Evolutionary conservation across 352 stramenopile genomes (phyloP), one percentile per base, ranked within the genome.

Genomic region (Phytopythium mirpurense): DNA sequence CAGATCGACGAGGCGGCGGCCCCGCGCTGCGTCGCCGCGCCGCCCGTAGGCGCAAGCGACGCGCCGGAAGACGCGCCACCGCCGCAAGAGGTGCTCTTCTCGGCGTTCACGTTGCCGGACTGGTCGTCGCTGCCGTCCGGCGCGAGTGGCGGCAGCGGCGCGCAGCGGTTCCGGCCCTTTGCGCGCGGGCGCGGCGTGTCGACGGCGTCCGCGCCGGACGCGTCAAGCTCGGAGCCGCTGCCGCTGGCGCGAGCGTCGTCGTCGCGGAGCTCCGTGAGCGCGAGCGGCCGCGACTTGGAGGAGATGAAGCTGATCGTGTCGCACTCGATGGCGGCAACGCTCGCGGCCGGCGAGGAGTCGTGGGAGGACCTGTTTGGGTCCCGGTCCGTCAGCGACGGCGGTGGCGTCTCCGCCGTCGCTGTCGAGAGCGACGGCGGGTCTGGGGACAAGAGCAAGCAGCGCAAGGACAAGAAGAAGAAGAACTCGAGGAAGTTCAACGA

Each of bases 281-380:
- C 32, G 15, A 65, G 59, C 51, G 62, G 70, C 6, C 65, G 72
- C 5, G 66, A 86, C 35, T 23, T 89, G 11, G 75, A 86, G 40
- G 72, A 83, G 51, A 86, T 89, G 74, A 90, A 88, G 51, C 59
- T 62, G n/a, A 77, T 84, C 37, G 78, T 73, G 38, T 68, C 69
- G 1, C 74, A 61, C n/a, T 60, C 78, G 8, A 68, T 78, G 41
- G 36, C 56, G 4, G 63, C 62, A 31, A 54, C 55, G 2, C 45
- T 53, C 5, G 64, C 59, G 29, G 48, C 60, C 24, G 63, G 62
- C 11, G 67, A 84, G 21, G 79, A 90, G 44, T 76, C 79, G 0
- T 90, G 79, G 79, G 70, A 90, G 58, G 76, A 88, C 40, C 57
- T 90, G 5, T 90, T 90, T 47, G 79, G 79, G 4, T 56, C 68